Percentiles rank a stretch among this genome's conserved stretches.
These are phyloP conservation scores for Aspergillus baeticus DNA, from an alignment of 495 filamentous ascomycete genomes.

Conservation along the genomic window DNA sequence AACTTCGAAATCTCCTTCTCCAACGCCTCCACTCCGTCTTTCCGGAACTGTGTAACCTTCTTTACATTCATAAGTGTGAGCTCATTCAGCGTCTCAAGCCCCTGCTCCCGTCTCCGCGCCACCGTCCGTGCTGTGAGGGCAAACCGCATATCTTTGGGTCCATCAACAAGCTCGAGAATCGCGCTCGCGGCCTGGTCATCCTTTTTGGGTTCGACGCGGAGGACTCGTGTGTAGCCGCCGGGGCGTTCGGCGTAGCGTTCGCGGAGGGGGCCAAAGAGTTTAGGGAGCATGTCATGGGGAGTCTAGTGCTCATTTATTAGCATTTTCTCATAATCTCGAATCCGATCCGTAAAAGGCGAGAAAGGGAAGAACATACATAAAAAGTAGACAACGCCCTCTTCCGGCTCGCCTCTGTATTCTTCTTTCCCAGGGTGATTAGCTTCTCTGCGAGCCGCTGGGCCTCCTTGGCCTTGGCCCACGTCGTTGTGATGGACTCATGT, in stretches of 20 bases:
- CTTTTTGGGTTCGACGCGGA: constrained; percentile 74
- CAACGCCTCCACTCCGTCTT: constrained; percentile 62
- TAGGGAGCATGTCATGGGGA: constrained; percentile 70
- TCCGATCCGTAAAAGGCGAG: too few relatives aligned
- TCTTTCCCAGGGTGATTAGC: constrained; percentile 89
- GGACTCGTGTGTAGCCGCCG: constrained; percentile 92
- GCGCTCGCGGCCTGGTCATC: constrained; percentile 81
- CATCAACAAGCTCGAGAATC: constrained; percentile 95
- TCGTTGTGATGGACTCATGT: constrained; percentile 89
- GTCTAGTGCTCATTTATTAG: constrained; percentile 41
- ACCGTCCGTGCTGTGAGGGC: constrained; percentile 83
- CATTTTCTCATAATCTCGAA: too few relatives aligned
- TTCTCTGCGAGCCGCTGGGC: constrained; percentile 90
- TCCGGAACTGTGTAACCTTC: constrained; percentile 82
- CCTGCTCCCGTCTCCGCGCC: constrained; percentile 55
- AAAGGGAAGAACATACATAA: constrained; percentile 61
- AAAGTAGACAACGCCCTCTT: constrained; percentile 69
- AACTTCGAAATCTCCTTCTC: constrained; percentile 70
- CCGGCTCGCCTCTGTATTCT: constrained; percentile 74
- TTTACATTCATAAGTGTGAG: constrained; percentile 73
- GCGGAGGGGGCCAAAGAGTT: constrained; percentile 81
- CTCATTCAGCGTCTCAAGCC: constrained; percentile 54
- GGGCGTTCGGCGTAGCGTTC: constrained; percentile 77
- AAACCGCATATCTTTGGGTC: constrained; percentile 92
- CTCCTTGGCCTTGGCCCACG: constrained; percentile 96